These are phyloP conservation scores for Dictyostelium brefeldianum DNA, from an alignment of 78 protist genomes.

Conservation along the genomic window DNA sequence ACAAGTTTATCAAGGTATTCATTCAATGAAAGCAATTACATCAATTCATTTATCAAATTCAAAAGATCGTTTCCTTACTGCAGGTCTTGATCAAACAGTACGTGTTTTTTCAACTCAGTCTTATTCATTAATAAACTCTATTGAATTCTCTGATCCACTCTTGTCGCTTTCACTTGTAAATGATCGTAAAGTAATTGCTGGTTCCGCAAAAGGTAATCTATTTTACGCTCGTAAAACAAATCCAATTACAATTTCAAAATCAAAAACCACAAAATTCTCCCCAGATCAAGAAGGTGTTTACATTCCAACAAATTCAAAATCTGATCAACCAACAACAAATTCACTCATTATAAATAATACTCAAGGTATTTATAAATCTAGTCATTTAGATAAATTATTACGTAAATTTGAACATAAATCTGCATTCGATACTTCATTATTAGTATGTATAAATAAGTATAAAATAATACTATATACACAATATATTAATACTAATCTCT, in stretches of 20 bases:
- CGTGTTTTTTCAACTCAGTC: slow-evolving; percentile 23
- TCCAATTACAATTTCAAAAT: neutral
- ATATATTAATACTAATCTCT: neutral
- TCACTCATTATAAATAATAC: neutral
- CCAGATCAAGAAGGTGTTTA: neutral
- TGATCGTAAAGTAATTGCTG: slow-evolving; percentile 20
- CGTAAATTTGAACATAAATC: slow-evolving; percentile 60
- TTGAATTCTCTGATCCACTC: slow-evolving; percentile 41
- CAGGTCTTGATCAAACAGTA: slow-evolving; percentile 53
- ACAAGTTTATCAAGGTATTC: neutral
- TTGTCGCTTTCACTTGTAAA: neutral
- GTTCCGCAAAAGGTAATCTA: slow-evolving; percentile 38
- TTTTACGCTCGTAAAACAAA: slow-evolving; percentile 13
- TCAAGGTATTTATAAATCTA: slow-evolving; percentile 11
- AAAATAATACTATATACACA: too few relatives aligned
- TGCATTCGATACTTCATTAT: slow-evolving; percentile 62
- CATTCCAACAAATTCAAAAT: neutral
- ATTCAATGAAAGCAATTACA: slow-evolving; percentile 35
- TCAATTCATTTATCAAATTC: slow-evolving; percentile 22
- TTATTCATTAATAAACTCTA: slow-evolving; percentile 21
- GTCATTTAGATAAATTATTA: slow-evolving; percentile 53
- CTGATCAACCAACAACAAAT: neutral
- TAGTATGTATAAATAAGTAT: slow-evolving; percentile 8
- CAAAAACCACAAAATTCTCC: neutral
- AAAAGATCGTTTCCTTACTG: slow-evolving; percentile 38